Percentiles rank a stretch among this genome's conserved stretches.
Evolutionary conservation across 2,329 filamentous ascomycete species (phyloP).

Genomic region (Fusarium sublunatum): DNA sequence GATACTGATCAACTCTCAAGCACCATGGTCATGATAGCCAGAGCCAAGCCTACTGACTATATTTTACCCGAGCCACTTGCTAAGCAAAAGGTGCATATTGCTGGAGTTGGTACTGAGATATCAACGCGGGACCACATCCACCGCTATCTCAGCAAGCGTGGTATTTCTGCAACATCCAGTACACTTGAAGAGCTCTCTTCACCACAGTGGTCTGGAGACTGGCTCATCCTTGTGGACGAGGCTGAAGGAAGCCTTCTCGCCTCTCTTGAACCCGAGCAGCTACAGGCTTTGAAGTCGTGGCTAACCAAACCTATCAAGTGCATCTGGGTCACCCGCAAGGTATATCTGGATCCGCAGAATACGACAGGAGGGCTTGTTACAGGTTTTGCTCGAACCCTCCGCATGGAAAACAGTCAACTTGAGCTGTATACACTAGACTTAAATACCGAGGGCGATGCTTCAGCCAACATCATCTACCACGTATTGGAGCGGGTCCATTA

Average conservation of each 20-base stretch:
- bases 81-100: constrained; percentile 22
- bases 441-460: constrained; percentile 28
- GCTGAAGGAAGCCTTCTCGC: constrained; percentile 37
- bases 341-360: constrained; percentile 40
- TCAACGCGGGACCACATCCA: constrained; percentile 13
- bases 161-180: constrained; percentile 24
- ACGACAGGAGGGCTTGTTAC: constrained; percentile 39
- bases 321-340: constrained; percentile 39
- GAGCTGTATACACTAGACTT: constrained; percentile 40
- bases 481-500: constrained; percentile 37
- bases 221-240: constrained; percentile 37
- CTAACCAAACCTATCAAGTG: constrained; percentile 36
- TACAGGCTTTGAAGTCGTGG: constrained; percentile 33
- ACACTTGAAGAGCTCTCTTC: constrained; percentile 27
- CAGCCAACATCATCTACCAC: constrained; percentile 27
- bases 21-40: constrained; percentile 40
- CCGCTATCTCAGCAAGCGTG: constrained; percentile 13
- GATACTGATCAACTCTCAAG: constrained; percentile 32
- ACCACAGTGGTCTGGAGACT: constrained; percentile 32
- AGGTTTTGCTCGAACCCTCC: constrained; percentile 38
- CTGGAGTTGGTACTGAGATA: constrained; percentile 10
- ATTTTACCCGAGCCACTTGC: constrained; percentile 21
- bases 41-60: constrained; percentile 28
- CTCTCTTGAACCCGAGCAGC: constrained; percentile 24
- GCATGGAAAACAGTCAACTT: constrained; percentile 37